These are phyloP conservation scores for Ogataea haglerorum DNA, from an alignment of 805 yeast species.

Conservation along the genomic window DNA sequence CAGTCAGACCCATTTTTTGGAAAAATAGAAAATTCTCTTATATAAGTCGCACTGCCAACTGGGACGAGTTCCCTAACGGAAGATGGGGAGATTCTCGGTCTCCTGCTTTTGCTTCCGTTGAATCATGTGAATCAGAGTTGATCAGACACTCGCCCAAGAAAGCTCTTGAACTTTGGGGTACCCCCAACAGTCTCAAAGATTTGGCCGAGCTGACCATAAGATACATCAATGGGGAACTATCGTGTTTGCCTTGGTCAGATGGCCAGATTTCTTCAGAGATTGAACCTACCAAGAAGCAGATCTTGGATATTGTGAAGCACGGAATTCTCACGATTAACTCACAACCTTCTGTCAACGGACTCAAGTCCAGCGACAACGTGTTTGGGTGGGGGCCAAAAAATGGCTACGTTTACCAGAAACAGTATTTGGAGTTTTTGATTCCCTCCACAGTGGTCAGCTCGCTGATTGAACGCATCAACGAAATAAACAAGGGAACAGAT, in stretches of 20 bases:
- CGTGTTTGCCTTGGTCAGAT: slow-evolving; percentile 92
- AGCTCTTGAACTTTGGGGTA: slow-evolving; percentile 86
- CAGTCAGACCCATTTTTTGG: slow-evolving; percentile 95
- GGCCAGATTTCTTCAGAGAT: slow-evolving; percentile 82
- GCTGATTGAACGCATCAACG: slow-evolving; percentile 44
- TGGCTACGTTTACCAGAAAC: slow-evolving; percentile 93
- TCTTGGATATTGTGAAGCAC: slow-evolving; percentile 59
- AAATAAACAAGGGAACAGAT: slow-evolving; percentile 38
- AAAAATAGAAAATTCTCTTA: slow-evolving; percentile 88
- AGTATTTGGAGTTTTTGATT: slow-evolving; percentile 81
- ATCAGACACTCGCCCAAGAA: slow-evolving; percentile 79
- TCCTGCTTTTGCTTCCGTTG: slow-evolving; percentile 93
- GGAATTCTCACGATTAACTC: slow-evolving; percentile 85
- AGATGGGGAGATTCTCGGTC: slow-evolving; percentile 98
- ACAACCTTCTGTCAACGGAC: slow-evolving; percentile 89
- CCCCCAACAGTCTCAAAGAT: slow-evolving; percentile 59
- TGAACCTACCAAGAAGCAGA: slow-evolving; percentile 51
- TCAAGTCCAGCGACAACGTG: slow-evolving; percentile 61
- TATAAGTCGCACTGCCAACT: slow-evolving; percentile 81
- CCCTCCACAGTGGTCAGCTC: slow-evolving; percentile 45
- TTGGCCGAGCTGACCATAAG: slow-evolving; percentile 58
- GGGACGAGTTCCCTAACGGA: slow-evolving; percentile 99
- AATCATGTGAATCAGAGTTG: slow-evolving; percentile 72
- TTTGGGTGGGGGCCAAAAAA: slow-evolving; percentile 95
- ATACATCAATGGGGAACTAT: slow-evolving; percentile 70